Conservation (phyloP, 2,329 filamentous ascomycete genomes). For the Diplodia corticola region DNA sequence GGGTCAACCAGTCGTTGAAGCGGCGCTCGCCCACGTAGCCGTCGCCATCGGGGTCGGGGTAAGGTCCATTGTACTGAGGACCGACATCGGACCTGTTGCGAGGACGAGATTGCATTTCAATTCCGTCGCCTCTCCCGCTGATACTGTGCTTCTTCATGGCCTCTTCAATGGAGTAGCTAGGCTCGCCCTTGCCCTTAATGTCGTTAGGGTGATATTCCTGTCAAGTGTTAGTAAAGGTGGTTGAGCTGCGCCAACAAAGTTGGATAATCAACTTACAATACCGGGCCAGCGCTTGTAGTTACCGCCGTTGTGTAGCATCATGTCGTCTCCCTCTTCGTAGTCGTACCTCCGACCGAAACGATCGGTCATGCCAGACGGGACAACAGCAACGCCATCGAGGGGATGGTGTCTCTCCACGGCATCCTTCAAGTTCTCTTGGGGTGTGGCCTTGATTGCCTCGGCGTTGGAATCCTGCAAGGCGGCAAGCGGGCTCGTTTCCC, state of each 20-base stretch:
- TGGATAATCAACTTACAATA: conserved; percentile 58
- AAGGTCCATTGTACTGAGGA: conserved; percentile 32
- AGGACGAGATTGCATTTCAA: conserved; percentile 47
- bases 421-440: conserved; percentile 73
- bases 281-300: conserved; percentile 75
- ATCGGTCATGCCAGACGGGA: conserved; percentile 74
- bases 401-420: conserved; percentile 72
- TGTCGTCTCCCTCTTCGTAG: conserved; percentile 83
- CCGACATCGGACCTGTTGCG: conserved; percentile 41
- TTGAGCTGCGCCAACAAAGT: conserved; percentile 20
- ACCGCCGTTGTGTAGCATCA: conserved; percentile 81
- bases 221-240: conserved; percentile 4
- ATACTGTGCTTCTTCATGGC: conserved; percentile 62
- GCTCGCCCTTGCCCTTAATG: conserved; percentile 80
- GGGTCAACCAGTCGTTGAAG: conserved; percentile 25
- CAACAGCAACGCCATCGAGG: conserved; percentile 73
- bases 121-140: conserved; percentile 40
- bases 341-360: conserved; percentile 67
- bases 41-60: conserved; percentile 31
- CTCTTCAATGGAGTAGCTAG: conserved; percentile 69
- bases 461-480: conserved; percentile 72
- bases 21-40: conserved; percentile 33
- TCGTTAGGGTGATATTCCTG: conserved; percentile 71
- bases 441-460: conserved; percentile 79
- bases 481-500: conserved; percentile 67